Evolutionary conservation across 2,329 filamentous ascomycete species (phyloP).

Genomic region (Fusarium incarnatum): DNA sequence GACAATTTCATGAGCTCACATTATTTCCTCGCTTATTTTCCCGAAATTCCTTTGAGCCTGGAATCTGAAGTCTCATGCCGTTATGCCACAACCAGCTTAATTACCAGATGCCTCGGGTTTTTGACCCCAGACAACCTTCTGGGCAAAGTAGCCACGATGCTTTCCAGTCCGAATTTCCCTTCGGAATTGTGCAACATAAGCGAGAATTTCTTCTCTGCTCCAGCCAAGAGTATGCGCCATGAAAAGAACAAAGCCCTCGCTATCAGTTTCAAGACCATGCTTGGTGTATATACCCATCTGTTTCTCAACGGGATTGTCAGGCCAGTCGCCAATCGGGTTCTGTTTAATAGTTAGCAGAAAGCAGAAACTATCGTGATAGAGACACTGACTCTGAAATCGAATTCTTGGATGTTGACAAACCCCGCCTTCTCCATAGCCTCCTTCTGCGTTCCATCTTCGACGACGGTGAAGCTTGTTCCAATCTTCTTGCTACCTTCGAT

Average conservation of each 20-base stretch:
- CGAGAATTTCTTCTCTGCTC: constrained; percentile 49
- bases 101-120: constrained; percentile 48
- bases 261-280: constrained; percentile 51
- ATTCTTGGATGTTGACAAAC: constrained; percentile 42
- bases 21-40: too few relatives aligned
- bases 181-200: constrained; percentile 51
- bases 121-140: constrained; percentile 48
- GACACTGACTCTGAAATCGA: constrained; percentile 33
- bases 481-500: constrained; percentile 48
- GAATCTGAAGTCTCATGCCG: too few relatives aligned
- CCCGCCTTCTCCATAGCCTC: constrained; percentile 39
- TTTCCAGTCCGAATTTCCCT: constrained; percentile 47
- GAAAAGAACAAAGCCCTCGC: constrained; percentile 51
- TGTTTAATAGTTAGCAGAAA: not conserved
- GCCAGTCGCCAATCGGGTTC: constrained; percentile 42
- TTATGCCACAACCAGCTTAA: not conserved
- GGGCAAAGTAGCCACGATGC: constrained; percentile 47
- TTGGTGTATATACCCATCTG: constrained; percentile 47
- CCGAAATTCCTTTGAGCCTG: too few relatives aligned
- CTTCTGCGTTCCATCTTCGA: constrained; percentile 38
- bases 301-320: constrained; percentile 19
- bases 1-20: too few relatives aligned
- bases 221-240: constrained; percentile 53
- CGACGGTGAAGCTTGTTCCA: constrained; percentile 45
- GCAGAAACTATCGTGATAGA: accelerated